Evolutionary conservation across 176 grass and related monocot species (phyloP), one percentile per base, ranked within the genome.

Genomic region (Musa beccarii): DNA sequence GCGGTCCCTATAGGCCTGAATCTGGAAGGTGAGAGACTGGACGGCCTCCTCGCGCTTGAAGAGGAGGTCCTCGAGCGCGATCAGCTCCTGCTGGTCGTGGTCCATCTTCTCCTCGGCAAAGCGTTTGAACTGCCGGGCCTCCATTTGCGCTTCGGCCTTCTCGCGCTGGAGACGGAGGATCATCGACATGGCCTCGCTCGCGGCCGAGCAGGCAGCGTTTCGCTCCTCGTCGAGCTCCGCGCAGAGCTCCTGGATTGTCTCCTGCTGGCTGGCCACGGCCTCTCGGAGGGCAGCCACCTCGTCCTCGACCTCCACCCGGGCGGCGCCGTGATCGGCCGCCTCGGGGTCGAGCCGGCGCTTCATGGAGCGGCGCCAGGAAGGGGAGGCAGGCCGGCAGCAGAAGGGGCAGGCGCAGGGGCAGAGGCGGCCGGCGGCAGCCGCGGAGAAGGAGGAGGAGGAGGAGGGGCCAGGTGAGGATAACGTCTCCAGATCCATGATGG

Each of bases 151-250:
- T 78, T 94, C 95, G 29, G 91, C 95, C 79, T 99, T 99, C 59
- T 94, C 95, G 11, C 86, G 83, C 86, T 99, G 91, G 11, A 99
- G 91, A 61, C 89, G 89, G 69, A 95, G 83, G 81, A 99, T 99
- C 96, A 99, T 99, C 3, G 91, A 88, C 91, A 99, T 99, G 81
- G 96, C 76, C 81, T 99, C 96, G 83, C 85, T 99, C 17, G 96
- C 86, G 8, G 96, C 96, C 73, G 86, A 87, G 52, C 88, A 82
- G 6, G 95, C 86, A n/a, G 95, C 95, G 59, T 82, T 88, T 11
- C 91, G 65, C 80, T 99, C 91, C 83, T 94, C 90, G 34, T 95
- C 96, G 4, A 99, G 86, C 83, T 99, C 96, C 0, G 17, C 56
- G 54, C 87, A 80, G 76, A 99, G 86, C 86, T 76, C 75, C 55